phyloP scores from a whole-genome alignment of 257 asterid genomes.

The Solanum arcanum region DNA sequence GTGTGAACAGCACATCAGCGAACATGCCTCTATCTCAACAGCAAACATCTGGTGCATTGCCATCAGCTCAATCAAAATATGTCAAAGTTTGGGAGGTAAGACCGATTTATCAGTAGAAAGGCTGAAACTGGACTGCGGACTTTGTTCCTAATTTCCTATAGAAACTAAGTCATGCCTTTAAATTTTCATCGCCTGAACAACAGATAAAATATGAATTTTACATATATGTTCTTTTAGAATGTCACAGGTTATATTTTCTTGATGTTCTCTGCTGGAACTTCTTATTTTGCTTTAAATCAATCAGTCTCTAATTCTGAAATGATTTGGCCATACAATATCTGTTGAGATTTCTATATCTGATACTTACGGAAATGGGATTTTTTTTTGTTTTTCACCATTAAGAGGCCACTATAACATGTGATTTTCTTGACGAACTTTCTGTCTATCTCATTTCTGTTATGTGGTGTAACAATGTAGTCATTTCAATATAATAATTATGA shows the following conservation, averaged over 20 bases:
- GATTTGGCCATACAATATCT: not conserved
- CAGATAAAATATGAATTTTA: not conserved
- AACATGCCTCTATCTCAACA: constrained; percentile 78
- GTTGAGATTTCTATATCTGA: not conserved
- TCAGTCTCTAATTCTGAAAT: not conserved
- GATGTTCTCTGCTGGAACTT: not conserved
- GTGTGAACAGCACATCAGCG: constrained; percentile 52
- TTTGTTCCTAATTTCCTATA: not conserved
- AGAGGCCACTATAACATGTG: not conserved
- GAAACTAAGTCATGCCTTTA: not conserved
- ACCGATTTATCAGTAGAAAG: not conserved
- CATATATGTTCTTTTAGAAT: not conserved
- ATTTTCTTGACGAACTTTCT: not conserved
- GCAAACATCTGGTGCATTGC: constrained; percentile 61
- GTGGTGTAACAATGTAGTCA: not conserved
- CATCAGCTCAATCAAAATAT: constrained; percentile 79
- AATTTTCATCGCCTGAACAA: not conserved
- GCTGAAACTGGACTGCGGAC: not conserved
- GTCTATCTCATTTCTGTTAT: not conserved
- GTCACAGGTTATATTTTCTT: not conserved
- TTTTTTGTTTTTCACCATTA: not conserved
- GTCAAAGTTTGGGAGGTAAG: constrained; percentile 97
- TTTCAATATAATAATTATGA: not conserved
- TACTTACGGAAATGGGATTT: not conserved
- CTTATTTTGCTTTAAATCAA: not conserved